A percentile compares a stretch with the other conserved stretches of the same genome.
These are phyloP conservation scores for Mastigamoeba balamuthi DNA, from an alignment of 78 protist genomes.

Conservation along the genomic window DNA sequence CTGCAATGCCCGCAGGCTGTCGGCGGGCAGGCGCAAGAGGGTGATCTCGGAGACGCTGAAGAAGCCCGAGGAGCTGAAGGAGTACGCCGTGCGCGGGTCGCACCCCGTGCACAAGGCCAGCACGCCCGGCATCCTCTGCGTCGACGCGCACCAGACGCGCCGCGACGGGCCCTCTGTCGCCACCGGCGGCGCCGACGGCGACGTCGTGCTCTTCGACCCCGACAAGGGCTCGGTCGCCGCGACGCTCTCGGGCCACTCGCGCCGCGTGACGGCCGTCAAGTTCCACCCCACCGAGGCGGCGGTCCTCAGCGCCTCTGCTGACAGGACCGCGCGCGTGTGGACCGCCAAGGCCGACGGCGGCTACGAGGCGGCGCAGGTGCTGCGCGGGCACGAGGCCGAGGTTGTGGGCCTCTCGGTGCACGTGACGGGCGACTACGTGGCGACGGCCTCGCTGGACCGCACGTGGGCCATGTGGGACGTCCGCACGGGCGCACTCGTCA, in stretches of 20 bases:
- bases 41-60: constrained; percentile 11
- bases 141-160: constrained; percentile 15
- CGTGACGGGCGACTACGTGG: constrained; percentile 43
- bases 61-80: background rate
- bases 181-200: constrained; percentile 39
- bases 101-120: background rate
- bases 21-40: constrained; percentile 48
- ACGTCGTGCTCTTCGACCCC: constrained; percentile 10
- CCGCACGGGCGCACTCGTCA: background rate
- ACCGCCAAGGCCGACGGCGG: background rate
- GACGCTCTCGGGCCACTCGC: constrained; percentile 24
- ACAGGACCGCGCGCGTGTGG: constrained; percentile 53
- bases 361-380: background rate
- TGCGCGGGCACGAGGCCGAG: constrained; percentile 4
- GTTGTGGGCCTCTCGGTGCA: constrained; percentile 53
- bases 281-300: constrained; percentile 46
- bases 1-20: no score
- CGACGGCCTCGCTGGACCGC: constrained; percentile 43
- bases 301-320: constrained; percentile 20
- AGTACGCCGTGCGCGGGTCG: background rate
- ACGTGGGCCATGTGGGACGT: constrained; percentile 70
- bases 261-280: constrained; percentile 11
- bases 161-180: background rate
- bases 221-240: background rate
- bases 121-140: constrained; percentile 3